Evolutionary conservation across 148 eudicot species (phyloP).

Genomic region (Silene conica): DNA sequence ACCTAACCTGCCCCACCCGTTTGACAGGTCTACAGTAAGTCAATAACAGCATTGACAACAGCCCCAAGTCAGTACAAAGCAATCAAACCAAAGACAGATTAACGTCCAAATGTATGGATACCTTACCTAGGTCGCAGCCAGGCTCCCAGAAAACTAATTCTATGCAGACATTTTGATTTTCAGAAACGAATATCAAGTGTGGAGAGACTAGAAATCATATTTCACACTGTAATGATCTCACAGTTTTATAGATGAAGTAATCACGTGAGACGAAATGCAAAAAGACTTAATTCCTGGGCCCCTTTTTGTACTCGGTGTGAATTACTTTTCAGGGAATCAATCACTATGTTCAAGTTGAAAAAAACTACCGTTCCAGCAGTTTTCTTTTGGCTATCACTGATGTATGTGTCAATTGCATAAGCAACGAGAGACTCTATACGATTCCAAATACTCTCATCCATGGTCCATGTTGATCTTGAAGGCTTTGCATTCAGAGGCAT

Average conservation of each 20-base stretch:
- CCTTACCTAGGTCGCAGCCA: background rate
- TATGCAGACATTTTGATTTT: background rate
- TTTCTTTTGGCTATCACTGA: constrained; percentile 63
- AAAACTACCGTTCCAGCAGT: constrained; percentile 69
- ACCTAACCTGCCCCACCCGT: no score
- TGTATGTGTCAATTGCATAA: constrained; percentile 64
- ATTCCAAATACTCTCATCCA: constrained; percentile 50
- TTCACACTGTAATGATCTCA: background rate
- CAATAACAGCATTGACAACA: background rate
- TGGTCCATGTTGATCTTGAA: constrained; percentile 60
- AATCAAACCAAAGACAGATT: background rate
- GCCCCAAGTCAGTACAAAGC: background rate
- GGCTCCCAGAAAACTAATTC: background rate
- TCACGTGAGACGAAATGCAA: background rate
- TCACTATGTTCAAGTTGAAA: constrained; percentile 15
- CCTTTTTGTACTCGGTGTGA: background rate
- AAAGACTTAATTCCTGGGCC: background rate
- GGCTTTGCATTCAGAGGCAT: constrained; percentile 63
- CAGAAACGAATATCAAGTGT: background rate
- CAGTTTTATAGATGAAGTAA: background rate
- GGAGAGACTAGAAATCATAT: background rate
- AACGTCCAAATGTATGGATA: background rate
- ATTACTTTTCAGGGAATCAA: background rate
- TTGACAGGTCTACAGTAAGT: background rate
- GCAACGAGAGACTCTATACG: constrained; percentile 71